A percentile compares a stretch with the other conserved stretches of the same genome.
Evolutionary conservation across 1,284 basidiomycete genomes (phyloP).

Genomic region (Puccinia hordei): DNA sequence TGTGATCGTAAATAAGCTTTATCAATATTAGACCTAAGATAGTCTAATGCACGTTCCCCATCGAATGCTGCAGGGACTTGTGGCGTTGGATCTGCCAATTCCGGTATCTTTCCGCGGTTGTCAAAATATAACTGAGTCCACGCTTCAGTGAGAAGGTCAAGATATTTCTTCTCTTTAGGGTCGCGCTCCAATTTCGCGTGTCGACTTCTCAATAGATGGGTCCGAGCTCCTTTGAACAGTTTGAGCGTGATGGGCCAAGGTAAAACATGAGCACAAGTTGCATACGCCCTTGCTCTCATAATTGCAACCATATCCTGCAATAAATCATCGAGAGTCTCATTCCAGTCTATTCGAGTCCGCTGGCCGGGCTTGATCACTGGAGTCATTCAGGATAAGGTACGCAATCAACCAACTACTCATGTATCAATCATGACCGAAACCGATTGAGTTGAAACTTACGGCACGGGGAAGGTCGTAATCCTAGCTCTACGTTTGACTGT

Average conservation of each 20-base stretch:
- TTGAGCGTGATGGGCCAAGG: conserved; percentile 47
- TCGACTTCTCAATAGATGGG: conserved; percentile 35
- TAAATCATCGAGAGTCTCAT: conserved; percentile 42
- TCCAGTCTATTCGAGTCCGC: conserved; percentile 45
- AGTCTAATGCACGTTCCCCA: conserved; percentile 43
- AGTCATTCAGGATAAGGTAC: neutral
- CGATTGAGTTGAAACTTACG: conserved; percentile 20
- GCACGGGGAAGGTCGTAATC: conserved; percentile 26
- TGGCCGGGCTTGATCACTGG: conserved; percentile 14
- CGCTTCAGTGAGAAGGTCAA: conserved; percentile 48
- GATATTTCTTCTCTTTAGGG: conserved; percentile 41
- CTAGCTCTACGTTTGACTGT: conserved; percentile 38
- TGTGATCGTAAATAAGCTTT: conserved; percentile 46
- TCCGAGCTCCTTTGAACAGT: conserved; percentile 27
- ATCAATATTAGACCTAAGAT: conserved; percentile 46
- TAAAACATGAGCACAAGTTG: conserved; percentile 41
- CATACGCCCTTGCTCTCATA: conserved; percentile 42
- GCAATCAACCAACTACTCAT: neutral
- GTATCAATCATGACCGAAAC: neutral
- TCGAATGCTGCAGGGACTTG: conserved; percentile 15
- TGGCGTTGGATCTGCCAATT: conserved; percentile 41
- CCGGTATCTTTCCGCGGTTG: conserved; percentile 45
- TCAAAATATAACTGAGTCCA: conserved; percentile 49
- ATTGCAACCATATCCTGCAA: conserved; percentile 45
- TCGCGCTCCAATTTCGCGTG: conserved; percentile 38